Conservation (phyloP, 108 stramenopile genomes). For the Stephanodiscus minutulus region DNA sequence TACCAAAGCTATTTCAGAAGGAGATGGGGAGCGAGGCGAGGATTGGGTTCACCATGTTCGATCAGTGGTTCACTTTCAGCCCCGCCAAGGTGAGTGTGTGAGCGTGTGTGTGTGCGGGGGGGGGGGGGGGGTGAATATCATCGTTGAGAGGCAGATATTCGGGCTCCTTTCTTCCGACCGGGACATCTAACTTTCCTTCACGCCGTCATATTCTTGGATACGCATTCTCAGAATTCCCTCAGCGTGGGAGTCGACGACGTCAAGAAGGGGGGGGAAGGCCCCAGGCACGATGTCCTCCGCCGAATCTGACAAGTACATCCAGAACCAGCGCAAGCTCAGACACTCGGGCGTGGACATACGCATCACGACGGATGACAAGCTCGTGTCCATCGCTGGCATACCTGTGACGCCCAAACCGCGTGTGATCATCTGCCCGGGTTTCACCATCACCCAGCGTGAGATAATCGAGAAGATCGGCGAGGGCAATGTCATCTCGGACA, state of each 20-base stretch:
- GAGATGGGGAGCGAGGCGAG: slow-evolving; percentile 85
- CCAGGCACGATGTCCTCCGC: slow-evolving; percentile 89
- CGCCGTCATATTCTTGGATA: neutral
- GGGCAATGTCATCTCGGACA: slow-evolving; percentile 60
- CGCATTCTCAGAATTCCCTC: slow-evolving; percentile 68
- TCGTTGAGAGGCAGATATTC: no score
- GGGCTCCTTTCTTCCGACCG: neutral
- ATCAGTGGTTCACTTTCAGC: slow-evolving; percentile 94
- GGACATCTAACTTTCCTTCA: neutral
- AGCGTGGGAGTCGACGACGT: slow-evolving; percentile 87
- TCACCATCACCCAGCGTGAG: slow-evolving; percentile 82
- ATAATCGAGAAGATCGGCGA: slow-evolving; percentile 70
- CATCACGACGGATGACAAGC: slow-evolving; percentile 66
- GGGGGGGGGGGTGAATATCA: no score
- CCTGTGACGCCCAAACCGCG: slow-evolving; percentile 84
- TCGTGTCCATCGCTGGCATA: slow-evolving; percentile 75
- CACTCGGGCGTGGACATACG: slow-evolving; percentile 69
- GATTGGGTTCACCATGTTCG: slow-evolving; percentile 97
- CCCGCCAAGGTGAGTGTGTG: slow-evolving; percentile 89
- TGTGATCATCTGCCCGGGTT: slow-evolving; percentile 74
- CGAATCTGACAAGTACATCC: slow-evolving; percentile 87
- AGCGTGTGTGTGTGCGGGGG: no score
- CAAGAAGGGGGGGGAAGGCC: slow-evolving; percentile 69
- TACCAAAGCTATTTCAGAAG: slow-evolving; percentile 94
- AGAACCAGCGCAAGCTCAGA: slow-evolving; percentile 85